Base-by-base conservation (phyloP, 495 filamentous ascomycete species). In the Pyrenula massariospora region DNA sequence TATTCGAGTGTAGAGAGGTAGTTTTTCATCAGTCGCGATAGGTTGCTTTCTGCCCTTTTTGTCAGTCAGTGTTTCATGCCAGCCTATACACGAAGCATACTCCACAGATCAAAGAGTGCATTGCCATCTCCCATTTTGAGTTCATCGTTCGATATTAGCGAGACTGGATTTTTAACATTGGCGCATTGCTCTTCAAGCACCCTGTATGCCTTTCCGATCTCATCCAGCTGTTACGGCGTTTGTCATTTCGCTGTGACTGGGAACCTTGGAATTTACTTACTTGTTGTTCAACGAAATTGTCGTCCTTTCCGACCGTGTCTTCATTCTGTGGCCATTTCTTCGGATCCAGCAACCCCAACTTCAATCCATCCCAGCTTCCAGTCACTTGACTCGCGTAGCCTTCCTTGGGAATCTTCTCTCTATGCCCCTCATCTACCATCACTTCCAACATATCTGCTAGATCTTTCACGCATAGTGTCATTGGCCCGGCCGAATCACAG, bases 401-500 rank as follows among this genome's bases (percentile, higher is more conserved):
- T 22, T 25, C 56, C 10, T 59, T 42, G 3, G 21, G 56, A 48
- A 54, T 24, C 48, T 42, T 15, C 53, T 48, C 22, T 56, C 54
- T 12, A 42, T 42, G 54, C 10, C 22, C n/a, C 24, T 11, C 49
- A 20, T 63, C 62, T 19, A 60, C 52, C 23, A 69, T 56, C 12
- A 63, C 56, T 54, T 62, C 60, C 15, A 73, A 24, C 0, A 67
- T 52, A 5, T 54, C 23, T 8, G 66, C 65, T 3, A 72, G 42
- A 57, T 73, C 70, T 49, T 59, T 52, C 2, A 59, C 52, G 20
- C 57, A 57, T 56, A 66, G 69, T 12, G 67, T 59, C 65, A 71
- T 70, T 2, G 67, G 66, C 10, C 71, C 67, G 2, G 66, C 63
- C 21, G 62, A 51, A 57, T 70, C 71, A 55, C 63, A 69, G 2